Evolutionary conservation across 31 red algal species (phyloP), one percentile per base, ranked within the genome.

Genomic region (Porphyra umbilicalis): DNA sequence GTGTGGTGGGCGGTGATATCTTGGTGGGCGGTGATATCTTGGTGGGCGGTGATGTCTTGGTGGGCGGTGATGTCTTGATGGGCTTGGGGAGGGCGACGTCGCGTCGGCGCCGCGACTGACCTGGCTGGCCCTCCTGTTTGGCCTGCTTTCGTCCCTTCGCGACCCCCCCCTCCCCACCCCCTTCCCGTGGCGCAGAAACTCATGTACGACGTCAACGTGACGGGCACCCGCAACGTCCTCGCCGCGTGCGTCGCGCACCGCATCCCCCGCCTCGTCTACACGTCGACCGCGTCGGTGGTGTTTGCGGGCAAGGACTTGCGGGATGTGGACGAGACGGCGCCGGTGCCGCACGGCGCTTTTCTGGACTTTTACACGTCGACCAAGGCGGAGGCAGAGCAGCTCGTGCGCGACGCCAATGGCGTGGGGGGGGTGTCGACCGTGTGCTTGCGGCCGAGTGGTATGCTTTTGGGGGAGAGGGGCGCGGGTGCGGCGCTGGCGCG

Each of bases 201-300:
- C 36, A 98, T 98, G 95, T 91, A 87, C 81, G 35, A 81, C 1
- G 89, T 98, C 8, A 98, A 98, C 76, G 89, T 98, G 29, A 82
- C 88, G 32, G 95, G 95, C 42, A 94, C 92, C 14, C 84, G 91
- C 83, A 94, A 98, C 44, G 76, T 98, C 31, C 85, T 98, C 33
- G 91, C 88, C 76, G 89, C 92, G 31, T 98, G 92, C 46, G 90
- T 88, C 79, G 90, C 87, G 74, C 88, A 82, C 79, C 75, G 80
- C 35, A 85, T 98, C 16, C 81, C 78, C 6, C 89, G 88, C 71
- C 83, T 98, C 38, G 92, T 98, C 13, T 98, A 90, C 80, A 88
- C 91, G n/a, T 94, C 92, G 10, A 92, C 92, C 20, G 95, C 95
- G 6, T 89, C 85, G 76, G 95, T 98, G 76, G 87, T 98, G 10